These are phyloP conservation scores for Ceratonia siliqua DNA, from an alignment of 306 rosid genomes.

Conservation along the genomic window DNA sequence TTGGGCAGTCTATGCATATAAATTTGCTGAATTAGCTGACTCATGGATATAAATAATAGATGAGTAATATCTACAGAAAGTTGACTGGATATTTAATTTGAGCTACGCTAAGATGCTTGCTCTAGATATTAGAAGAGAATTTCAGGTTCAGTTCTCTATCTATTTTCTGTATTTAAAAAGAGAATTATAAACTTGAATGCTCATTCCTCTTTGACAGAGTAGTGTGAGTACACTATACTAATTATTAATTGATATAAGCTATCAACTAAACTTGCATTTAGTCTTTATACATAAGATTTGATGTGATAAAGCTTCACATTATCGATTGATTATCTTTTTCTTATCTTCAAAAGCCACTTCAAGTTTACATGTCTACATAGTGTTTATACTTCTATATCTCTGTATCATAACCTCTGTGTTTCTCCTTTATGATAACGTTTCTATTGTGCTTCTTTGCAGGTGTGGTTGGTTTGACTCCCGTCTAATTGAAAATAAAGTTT, in stretches of 20 bases:
- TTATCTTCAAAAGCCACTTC: not conserved
- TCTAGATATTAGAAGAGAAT: no score
- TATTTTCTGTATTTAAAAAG: not conserved
- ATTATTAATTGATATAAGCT: not conserved
- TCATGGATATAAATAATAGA: not conserved
- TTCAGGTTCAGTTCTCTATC: not conserved
- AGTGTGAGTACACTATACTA: not conserved
- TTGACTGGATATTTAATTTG: not conserved
- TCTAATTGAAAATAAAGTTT: conserved; percentile 35
- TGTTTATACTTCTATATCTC: not conserved
- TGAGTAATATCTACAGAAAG: no score
- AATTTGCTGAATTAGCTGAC: not conserved
- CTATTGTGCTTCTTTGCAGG: conserved; percentile 55
- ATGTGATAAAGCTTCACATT: conserved; percentile 9
- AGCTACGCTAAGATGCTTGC: no score
- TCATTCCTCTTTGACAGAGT: not conserved
- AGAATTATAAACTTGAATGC: conserved; percentile 15
- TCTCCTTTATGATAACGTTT: conserved; percentile 7
- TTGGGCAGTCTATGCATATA: not conserved
- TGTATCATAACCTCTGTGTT: not conserved
- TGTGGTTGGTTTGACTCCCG: conserved; percentile 79
- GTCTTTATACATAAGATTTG: not conserved
- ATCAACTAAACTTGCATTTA: conserved; percentile 4
- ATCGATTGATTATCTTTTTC: not conserved
- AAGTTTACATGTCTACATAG: conserved; percentile 18